Conservation (phyloP, 768 basidiomycete genomes). For the Mycena haematopus region DNA sequence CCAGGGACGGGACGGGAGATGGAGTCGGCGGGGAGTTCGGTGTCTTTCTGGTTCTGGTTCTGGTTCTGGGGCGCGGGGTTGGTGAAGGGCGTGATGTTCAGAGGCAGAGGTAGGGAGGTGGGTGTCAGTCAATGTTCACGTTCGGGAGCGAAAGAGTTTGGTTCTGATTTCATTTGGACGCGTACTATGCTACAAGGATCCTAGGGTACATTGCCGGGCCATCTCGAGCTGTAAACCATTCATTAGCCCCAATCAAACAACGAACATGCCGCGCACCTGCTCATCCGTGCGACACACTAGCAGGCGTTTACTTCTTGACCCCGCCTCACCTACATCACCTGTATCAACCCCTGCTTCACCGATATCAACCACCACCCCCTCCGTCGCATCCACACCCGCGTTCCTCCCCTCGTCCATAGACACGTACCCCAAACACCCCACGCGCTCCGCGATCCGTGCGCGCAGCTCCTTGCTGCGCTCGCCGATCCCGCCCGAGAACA, state of each 20-base stretch:
- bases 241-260: slow-evolving; percentile 2
- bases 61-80: no score
- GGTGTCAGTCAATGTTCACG: no score
- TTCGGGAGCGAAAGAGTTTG: no score
- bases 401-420: slow-evolving; percentile 57
- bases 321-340: slow-evolving; percentile 49
- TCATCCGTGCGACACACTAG: slow-evolving; percentile 74
- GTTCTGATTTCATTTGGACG: no score
- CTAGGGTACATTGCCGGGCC: slow-evolving; percentile 47
- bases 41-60: no score
- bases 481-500: slow-evolving; percentile 90
- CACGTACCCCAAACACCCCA: slow-evolving; percentile 68
- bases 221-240: slow-evolving; percentile 46
- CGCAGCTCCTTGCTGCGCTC: slow-evolving; percentile 74
- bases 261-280: slow-evolving; percentile 47
- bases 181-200: slow-evolving; percentile 18
- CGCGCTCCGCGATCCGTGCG: slow-evolving; percentile 56
- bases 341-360: slow-evolving; percentile 39
- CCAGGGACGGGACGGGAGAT: no score
- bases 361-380: slow-evolving; percentile 56
- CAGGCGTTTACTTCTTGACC: slow-evolving; percentile 40
- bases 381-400: slow-evolving; percentile 38
- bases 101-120: no score
- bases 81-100: no score
- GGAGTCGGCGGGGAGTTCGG: no score